Evolutionary conservation across 306 rosid species (phyloP).

Genomic region (Clitoria ternatea): DNA sequence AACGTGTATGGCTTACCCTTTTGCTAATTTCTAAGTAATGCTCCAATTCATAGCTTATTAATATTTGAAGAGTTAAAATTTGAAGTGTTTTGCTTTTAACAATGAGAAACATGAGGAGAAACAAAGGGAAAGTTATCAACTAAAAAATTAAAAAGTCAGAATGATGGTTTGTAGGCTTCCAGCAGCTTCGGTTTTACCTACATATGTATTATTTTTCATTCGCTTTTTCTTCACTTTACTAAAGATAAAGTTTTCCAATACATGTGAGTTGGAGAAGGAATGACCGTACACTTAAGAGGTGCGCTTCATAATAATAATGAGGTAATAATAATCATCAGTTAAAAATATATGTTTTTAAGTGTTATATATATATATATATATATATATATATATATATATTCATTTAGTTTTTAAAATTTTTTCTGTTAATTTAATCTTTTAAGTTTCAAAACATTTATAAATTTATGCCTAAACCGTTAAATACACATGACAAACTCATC

Average conservation of each 20-base stretch:
- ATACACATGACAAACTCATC: too few relatives aligned
- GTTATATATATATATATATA: too few relatives aligned
- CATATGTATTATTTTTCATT: neutral
- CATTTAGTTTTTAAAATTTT: too few relatives aligned
- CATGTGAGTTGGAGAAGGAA: constrained; percentile 13
- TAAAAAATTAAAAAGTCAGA: neutral
- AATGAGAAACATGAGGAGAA: neutral
- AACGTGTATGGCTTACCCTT: neutral
- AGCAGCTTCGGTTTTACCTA: neutral
- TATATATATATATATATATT: too few relatives aligned
- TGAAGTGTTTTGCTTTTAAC: neutral
- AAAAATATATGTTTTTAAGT: neutral
- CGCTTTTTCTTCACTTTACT: neutral
- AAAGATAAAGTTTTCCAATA: neutral
- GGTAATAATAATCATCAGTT: neutral
- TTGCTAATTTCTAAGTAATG: neutral
- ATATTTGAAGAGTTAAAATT: neutral
- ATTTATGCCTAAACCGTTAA: too few relatives aligned
- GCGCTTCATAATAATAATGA: neutral
- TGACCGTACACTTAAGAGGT: neutral
- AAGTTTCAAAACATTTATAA: too few relatives aligned
- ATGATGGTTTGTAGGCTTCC: neutral
- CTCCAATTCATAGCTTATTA: neutral
- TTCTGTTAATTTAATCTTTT: too few relatives aligned
- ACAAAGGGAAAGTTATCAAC: neutral